Percentiles rank a stretch among this genome's conserved stretches.
phyloP scores from a whole-genome alignment of 441 rosid genomes.

The Pelargonium exstipulatum region DNA sequence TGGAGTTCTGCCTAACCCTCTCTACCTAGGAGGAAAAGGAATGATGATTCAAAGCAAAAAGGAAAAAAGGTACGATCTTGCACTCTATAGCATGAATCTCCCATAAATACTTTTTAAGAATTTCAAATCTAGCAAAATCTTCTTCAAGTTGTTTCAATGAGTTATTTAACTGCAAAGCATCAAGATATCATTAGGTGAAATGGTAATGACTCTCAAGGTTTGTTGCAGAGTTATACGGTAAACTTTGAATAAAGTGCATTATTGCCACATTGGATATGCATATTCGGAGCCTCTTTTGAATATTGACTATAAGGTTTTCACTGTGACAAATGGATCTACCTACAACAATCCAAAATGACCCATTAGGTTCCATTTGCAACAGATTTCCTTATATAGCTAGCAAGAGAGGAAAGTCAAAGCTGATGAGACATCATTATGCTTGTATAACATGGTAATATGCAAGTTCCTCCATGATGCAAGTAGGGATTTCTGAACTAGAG shows the following conservation, averaged over 20 bases:
- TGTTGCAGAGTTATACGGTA: background rate
- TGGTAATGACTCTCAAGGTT: background rate
- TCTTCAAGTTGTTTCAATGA: background rate
- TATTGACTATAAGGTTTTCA: background rate
- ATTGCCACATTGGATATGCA: background rate
- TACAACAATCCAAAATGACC: background rate
- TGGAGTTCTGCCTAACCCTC: background rate
- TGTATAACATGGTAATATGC: too few relatives aligned
- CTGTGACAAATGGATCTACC: background rate
- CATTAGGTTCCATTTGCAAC: too few relatives aligned
- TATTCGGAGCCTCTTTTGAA: background rate
- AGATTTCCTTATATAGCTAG: too few relatives aligned
- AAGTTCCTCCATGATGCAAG: too few relatives aligned
- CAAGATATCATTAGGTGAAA: background rate
- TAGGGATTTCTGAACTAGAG: too few relatives aligned
- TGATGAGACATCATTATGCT: too few relatives aligned
- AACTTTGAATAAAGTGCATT: background rate
- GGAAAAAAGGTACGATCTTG: background rate
- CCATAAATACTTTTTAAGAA: background rate
- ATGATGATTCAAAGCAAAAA: background rate
- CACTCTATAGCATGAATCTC: slow-evolving; percentile 1
- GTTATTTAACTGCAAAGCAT: background rate
- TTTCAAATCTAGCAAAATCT: background rate
- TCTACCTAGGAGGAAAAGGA: too few relatives aligned
- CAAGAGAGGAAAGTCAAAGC: too few relatives aligned